Percentiles rank a stretch among this genome's conserved stretches.
phyloP scores from a whole-genome alignment of 495 filamentous ascomycete species.

The Penicillium herquei region DNA sequence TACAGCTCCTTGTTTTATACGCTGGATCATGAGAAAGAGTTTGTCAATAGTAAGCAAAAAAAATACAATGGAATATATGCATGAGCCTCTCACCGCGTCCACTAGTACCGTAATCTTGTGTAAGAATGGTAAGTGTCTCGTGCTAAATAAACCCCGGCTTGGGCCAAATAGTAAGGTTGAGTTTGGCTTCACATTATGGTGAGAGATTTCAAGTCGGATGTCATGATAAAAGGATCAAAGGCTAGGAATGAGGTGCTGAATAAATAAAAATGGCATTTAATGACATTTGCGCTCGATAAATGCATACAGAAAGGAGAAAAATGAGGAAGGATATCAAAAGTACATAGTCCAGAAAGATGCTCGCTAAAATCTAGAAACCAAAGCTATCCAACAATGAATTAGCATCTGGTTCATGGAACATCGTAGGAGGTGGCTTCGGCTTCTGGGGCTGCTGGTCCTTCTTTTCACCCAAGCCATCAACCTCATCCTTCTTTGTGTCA shows the following conservation, averaged over 20 bases:
- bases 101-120: too few relatives aligned
- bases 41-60: not conserved
- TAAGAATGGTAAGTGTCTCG: too few relatives aligned
- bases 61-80: not conserved
- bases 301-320: slow-evolving; percentile 1
- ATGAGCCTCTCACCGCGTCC: not conserved
- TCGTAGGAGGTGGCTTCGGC: slow-evolving; percentile 69
- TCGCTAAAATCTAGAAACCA: slow-evolving; percentile 52
- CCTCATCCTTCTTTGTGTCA: slow-evolving; percentile 20
- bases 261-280: not conserved
- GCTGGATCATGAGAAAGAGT: not conserved
- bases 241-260: not conserved
- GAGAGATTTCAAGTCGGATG: too few relatives aligned
- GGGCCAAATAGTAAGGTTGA: too few relatives aligned
- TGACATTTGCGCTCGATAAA: slow-evolving; percentile 10
- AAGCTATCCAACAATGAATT: slow-evolving; percentile 79
- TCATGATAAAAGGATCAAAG: too few relatives aligned
- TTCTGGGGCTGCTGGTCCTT: slow-evolving; percentile 45
- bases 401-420: slow-evolving; percentile 87
- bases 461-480: not conserved
- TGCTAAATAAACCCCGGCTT: too few relatives aligned
- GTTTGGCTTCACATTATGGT: too few relatives aligned
- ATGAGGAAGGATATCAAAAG: not conserved
- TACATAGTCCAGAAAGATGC: not conserved
- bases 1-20: not conserved